phyloP scores from a whole-genome alignment of 495 filamentous ascomycete genomes.

The Aspergillus egyptiacus region DNA sequence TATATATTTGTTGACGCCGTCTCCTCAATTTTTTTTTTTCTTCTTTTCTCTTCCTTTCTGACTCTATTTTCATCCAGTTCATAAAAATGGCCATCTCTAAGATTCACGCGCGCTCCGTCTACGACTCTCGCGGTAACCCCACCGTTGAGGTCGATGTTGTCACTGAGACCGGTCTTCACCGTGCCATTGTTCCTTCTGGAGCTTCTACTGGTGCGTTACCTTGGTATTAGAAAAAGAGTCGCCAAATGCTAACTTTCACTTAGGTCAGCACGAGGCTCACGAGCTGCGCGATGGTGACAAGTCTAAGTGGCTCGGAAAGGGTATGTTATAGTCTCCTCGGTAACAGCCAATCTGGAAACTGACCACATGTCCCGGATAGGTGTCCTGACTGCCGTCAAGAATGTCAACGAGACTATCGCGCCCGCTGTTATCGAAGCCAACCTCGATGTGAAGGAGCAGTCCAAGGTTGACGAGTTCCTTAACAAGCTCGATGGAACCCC shows the following conservation, averaged over 20 bases:
- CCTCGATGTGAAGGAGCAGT: slow-evolving; percentile 96
- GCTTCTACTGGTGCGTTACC: slow-evolving; percentile 80
- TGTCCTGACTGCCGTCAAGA: slow-evolving; percentile 90
- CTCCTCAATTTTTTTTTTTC: slow-evolving; percentile 14
- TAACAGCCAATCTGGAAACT: slow-evolving; percentile 6
- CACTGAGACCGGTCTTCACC: slow-evolving; percentile 94
- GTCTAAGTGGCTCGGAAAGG: slow-evolving; percentile 93
- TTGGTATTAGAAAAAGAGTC: neutral
- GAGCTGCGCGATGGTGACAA: slow-evolving; percentile 99
- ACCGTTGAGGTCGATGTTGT: slow-evolving; percentile 95
- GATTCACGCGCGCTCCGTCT: slow-evolving; percentile 97
- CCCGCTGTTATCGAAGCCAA: slow-evolving; percentile 88
- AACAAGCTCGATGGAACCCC: slow-evolving; percentile 91
- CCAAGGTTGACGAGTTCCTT: slow-evolving; percentile 86
- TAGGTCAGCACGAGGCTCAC: slow-evolving; percentile 94
- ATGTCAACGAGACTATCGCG: slow-evolving; percentile 91
- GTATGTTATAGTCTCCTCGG: slow-evolving; percentile 33
- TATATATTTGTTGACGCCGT: slow-evolving; percentile 18
- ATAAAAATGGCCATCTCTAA: slow-evolving; percentile 89
- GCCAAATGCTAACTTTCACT: slow-evolving; percentile 13
- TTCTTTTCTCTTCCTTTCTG: slow-evolving; percentile 15
- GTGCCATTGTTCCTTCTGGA: slow-evolving; percentile 97
- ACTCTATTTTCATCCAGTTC: slow-evolving; percentile 24
- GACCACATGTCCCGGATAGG: slow-evolving; percentile 30
- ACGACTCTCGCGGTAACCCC: slow-evolving; percentile 98